Evolutionary conservation across 1,139 yeast genomes (phyloP).

Genomic region (Saccharomyces hybrid): DNA sequence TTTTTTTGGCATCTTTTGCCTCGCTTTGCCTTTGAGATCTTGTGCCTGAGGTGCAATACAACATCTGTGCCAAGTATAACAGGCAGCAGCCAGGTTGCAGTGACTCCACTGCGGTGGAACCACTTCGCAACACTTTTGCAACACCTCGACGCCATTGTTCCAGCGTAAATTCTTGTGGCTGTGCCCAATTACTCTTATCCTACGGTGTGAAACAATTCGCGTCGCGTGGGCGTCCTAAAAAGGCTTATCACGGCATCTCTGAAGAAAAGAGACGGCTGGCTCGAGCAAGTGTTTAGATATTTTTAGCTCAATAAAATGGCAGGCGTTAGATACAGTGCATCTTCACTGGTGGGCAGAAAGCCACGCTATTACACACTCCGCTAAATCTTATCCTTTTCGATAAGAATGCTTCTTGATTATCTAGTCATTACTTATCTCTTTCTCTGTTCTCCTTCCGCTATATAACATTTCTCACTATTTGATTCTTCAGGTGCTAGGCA

Average conservation of each 20-base stretch:
- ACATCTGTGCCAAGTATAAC: neutral
- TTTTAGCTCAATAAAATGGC: neutral
- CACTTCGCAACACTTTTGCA: neutral
- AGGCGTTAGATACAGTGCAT: neutral
- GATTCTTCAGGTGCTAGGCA: neutral
- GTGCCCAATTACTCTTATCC: neutral
- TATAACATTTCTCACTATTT: neutral
- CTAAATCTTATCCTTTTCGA: neutral
- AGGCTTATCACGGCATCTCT: neutral
- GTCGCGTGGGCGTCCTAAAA: neutral
- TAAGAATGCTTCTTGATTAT: neutral
- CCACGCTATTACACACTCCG: neutral
- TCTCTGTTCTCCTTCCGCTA: neutral
- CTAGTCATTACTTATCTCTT: neutral
- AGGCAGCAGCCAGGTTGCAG: neutral
- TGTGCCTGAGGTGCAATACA: neutral
- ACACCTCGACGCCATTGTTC: neutral
- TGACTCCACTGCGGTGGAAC: neutral
- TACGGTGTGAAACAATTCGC: neutral
- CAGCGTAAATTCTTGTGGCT: neutral
- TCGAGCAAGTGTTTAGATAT: neutral
- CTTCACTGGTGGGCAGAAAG: neutral
- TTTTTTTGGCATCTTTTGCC: neutral
- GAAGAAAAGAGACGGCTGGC: neutral
- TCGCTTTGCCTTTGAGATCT: too few species aligned